Evolutionary conservation across 768 basidiomycete genomes (phyloP).

Genomic region (Macrolepiota dolichaula): DNA sequence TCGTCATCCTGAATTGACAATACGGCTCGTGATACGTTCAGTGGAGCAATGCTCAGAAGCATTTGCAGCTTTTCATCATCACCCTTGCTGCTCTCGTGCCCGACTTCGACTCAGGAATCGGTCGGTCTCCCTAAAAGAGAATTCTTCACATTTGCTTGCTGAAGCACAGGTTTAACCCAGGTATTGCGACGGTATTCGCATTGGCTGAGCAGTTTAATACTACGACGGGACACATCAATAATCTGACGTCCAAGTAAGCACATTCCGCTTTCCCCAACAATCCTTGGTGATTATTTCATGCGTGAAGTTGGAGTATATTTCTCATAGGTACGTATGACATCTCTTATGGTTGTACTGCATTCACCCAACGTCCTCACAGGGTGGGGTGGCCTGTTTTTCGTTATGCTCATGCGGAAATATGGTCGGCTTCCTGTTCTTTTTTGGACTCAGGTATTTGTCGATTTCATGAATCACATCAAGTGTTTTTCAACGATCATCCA

Average conservation of each 20-base stretch:
- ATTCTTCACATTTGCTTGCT: not conserved
- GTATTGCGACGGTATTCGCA: constrained; percentile 54
- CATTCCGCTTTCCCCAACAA: not conserved
- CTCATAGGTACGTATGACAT: constrained; percentile 39
- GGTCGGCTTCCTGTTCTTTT: constrained; percentile 67
- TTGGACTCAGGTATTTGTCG: constrained; percentile 57
- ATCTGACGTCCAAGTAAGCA: constrained; percentile 53
- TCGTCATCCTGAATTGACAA: not conserved
- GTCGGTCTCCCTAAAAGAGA: constrained; percentile 22
- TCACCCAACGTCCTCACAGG: constrained; percentile 27
- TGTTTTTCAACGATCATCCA: not conserved
- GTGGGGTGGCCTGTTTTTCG: constrained; percentile 60
- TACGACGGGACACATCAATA: constrained; percentile 54
- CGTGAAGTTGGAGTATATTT: constrained; percentile 60
- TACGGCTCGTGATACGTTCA: not conserved
- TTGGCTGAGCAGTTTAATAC: constrained; percentile 57
- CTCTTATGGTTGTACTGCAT: not conserved
- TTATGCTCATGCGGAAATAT: constrained; percentile 58
- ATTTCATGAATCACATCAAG: not conserved
- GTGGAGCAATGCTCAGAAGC: constrained; percentile 53
- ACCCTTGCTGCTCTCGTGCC: constrained; percentile 64
- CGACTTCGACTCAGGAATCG: constrained; percentile 66
- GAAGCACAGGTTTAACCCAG: constrained; percentile 22
- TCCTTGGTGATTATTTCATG: not conserved
- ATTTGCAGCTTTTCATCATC: constrained; percentile 54